phyloP scores from a whole-genome alignment of 305 asterid genomes.

The Striga hermonthica region DNA sequence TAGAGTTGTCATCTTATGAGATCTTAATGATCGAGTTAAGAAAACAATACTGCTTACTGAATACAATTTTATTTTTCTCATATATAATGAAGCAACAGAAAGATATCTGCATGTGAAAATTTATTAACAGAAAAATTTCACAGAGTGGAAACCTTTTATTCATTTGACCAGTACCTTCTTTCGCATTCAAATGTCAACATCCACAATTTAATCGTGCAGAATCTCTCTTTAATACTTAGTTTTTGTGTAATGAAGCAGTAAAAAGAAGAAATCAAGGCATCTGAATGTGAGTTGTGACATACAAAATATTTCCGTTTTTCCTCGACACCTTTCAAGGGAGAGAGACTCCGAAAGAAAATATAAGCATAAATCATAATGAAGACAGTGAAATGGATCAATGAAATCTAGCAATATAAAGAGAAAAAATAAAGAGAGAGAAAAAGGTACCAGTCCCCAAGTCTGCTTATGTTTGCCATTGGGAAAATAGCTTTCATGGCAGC shows the following conservation, averaged over 20 bases:
- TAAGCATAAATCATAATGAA: neutral
- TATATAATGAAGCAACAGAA: neutral
- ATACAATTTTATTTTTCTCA: neutral
- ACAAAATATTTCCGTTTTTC: neutral
- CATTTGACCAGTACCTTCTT: slow-evolving; percentile 3
- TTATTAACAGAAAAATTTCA: slow-evolving; percentile 3
- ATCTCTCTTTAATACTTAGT: neutral
- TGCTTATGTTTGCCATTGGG: slow-evolving; percentile 80
- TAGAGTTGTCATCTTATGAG: neutral
- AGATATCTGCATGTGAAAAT: neutral
- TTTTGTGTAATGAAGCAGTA: slow-evolving; percentile 10
- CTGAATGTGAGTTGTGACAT: neutral
- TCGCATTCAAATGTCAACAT: neutral
- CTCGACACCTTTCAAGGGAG: neutral
- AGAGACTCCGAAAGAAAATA: neutral
- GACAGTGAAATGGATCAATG: slow-evolving; percentile 15
- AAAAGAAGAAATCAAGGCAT: slow-evolving; percentile 1
- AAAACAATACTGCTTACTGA: neutral
- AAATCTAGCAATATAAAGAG: slow-evolving; percentile 10
- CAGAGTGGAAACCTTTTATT: neutral
- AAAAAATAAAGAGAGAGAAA: slow-evolving; percentile 21
- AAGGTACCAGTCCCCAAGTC: slow-evolving; percentile 90
- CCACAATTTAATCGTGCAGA: neutral
- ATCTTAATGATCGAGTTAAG: neutral
- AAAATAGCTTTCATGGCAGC: slow-evolving; percentile 72